Base-by-base conservation (phyloP, 768 basidiomycete species). In the Tricholoma hemisulphureum region DNA sequence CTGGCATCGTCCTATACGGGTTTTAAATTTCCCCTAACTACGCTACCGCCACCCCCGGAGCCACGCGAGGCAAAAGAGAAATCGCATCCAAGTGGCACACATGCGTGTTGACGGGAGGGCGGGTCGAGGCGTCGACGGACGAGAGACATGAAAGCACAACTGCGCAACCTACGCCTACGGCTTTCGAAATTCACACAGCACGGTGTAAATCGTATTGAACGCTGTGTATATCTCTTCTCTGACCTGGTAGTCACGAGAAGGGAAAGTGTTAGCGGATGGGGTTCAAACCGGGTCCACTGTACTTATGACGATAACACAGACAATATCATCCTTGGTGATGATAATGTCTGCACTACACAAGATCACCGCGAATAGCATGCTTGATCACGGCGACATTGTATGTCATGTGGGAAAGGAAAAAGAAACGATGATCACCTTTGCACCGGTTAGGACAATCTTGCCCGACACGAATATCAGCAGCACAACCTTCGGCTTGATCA, bases 401-500 rank as follows among this genome's bases (percentile, higher is more conserved):
- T 63, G 58, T 57, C 51, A 62, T 23, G 63, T 68, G 58, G 51
- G 26, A 52, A 50, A 57, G 54, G 57, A 56, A 49, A 67, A 57
- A 63, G 58, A 28, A 63, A 63, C 63, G 51, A 65, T 60, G 66
- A 73, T 82, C 76, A 95, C 97, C 89, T 99, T 99, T 29, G 97
- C 97, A 71, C 97, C 97, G 24, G 97, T 98, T 70, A 99, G 77
- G 57, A 99, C 97, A 66, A 98, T 98, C 81, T 98, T 99, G 29
- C 97, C 97, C 23, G 95, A 98, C 11, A 98, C 97, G 76, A 99
- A 99, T 67, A 99, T 98, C 52, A 99, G 82, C 39, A 99, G 78
- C 37, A 99, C 97, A 62, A 99, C 97, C 77, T 99, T 99, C 6
- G 97, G 97, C 74, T 98, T 97, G 77, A 98, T 91, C 97, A 98